Conservation (phyloP, 208 protist genomes). For the Balamuthia mandrillaris region DNA sequence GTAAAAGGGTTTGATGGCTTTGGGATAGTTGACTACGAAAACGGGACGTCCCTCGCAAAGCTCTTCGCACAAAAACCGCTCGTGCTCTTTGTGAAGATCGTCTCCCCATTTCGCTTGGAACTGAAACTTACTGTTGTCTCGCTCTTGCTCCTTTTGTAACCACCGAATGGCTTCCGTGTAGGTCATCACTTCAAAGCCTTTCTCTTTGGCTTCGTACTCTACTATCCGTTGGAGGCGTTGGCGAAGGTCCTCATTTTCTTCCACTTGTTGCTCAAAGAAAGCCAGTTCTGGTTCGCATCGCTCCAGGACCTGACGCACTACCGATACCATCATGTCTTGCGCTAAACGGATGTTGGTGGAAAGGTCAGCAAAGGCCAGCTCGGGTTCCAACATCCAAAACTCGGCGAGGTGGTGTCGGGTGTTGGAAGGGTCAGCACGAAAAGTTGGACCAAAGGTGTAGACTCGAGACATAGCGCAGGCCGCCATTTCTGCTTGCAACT, state of each 20-base stretch:
- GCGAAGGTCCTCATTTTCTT: no score
- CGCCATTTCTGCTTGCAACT: constrained; percentile 58
- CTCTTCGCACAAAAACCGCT: constrained; percentile 53
- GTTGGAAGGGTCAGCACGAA: constrained; percentile 72
- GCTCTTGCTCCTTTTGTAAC: constrained; percentile 48
- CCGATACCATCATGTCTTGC: constrained; percentile 43
- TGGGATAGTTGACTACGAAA: constrained; percentile 75
- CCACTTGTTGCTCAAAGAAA: no score
- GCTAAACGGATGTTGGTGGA: constrained; percentile 53
- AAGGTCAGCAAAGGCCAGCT: constrained; percentile 73
- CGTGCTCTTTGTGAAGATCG: constrained; percentile 73
- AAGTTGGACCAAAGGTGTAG: constrained; percentile 80
- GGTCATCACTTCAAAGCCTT: constrained; percentile 50
- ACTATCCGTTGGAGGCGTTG: no score
- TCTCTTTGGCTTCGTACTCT: not conserved
- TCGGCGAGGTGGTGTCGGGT: constrained; percentile 76
- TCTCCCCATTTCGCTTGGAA: constrained; percentile 59
- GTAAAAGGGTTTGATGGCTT: constrained; percentile 74
- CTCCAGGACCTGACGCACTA: not conserved
- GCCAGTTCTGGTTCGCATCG: constrained; percentile 3
- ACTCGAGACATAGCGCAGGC: constrained; percentile 64
- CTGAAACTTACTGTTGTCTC: constrained; percentile 53
- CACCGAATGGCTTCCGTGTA: constrained; percentile 74
- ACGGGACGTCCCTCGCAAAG: constrained; percentile 36
- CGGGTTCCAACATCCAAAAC: constrained; percentile 84